phyloP scores from a whole-genome alignment of 345 rosid species.

The Jatropha curcas region DNA sequence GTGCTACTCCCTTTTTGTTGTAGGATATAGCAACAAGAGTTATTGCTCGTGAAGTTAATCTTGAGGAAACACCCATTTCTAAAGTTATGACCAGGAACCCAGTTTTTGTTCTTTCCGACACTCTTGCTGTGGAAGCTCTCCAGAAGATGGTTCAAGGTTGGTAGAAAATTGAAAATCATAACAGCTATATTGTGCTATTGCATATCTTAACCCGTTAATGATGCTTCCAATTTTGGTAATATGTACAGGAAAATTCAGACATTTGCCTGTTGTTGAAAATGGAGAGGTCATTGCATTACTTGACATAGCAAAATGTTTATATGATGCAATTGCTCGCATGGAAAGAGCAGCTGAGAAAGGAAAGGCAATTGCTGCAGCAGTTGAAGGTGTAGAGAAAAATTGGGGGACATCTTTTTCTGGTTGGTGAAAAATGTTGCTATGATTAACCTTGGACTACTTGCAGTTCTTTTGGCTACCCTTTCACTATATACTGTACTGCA shows the following conservation, averaged over 20 bases:
- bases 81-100: constrained; percentile 97
- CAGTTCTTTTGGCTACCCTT: not conserved
- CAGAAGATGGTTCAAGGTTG: constrained; percentile 99
- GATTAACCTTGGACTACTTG: not conserved
- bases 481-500: not conserved
- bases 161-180: constrained; percentile 21
- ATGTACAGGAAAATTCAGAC: constrained; percentile 87
- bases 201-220: not conserved
- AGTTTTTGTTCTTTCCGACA: constrained; percentile 85
- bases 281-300: constrained; percentile 98
- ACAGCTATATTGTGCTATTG: not conserved
- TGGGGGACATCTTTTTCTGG: constrained; percentile 90
- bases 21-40: constrained; percentile 94
- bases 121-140: constrained; percentile 97
- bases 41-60: constrained; percentile 72
- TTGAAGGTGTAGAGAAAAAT: constrained; percentile 94
- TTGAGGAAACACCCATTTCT: constrained; percentile 89
- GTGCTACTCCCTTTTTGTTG: not conserved
- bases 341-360: constrained; percentile 99
- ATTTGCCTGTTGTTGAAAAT: constrained; percentile 97
- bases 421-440: constrained; percentile 31
- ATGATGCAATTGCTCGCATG: constrained; percentile 99
- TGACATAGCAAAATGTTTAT: constrained; percentile 94
- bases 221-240: constrained; percentile 15
- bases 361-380: constrained; percentile 98